Evolutionary conservation across 768 basidiomycete species (phyloP).

Genomic region (Phylloporus arenicola): DNA sequence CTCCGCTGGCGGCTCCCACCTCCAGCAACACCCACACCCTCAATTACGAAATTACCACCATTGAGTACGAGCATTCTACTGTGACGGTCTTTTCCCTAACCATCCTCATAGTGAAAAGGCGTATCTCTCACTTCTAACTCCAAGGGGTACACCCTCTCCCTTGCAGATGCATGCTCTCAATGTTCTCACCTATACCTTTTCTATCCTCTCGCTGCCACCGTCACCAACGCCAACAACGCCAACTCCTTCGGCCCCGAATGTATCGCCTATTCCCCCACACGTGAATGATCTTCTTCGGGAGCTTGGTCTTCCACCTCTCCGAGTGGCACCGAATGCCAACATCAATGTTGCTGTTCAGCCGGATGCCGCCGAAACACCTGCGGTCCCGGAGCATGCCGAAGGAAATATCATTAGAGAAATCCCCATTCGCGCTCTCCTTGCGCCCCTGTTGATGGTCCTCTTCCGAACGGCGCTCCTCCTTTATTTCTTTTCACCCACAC

Average conservation of each 20-base stretch:
- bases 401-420: slow-evolving; percentile 44
- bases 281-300: slow-evolving; percentile 61
- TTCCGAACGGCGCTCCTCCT: slow-evolving; percentile 64
- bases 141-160: slow-evolving; percentile 46
- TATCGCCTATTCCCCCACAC: slow-evolving; percentile 39
- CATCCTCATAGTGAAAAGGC: slow-evolving; percentile 27
- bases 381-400: slow-evolving; percentile 24
- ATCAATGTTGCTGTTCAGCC: slow-evolving; percentile 15
- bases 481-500: slow-evolving; percentile 72
- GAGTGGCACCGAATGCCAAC: slow-evolving; percentile 30
- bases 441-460: slow-evolving; percentile 62
- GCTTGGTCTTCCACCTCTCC: slow-evolving; percentile 53
- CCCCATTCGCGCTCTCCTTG: slow-evolving; percentile 60
- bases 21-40: slow-evolving; percentile 27
- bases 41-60: slow-evolving; percentile 26
- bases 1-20: slow-evolving; percentile 19
- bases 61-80: slow-evolving; percentile 14
- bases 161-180: slow-evolving; percentile 52
- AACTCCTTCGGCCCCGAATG: slow-evolving; percentile 23
- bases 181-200: slow-evolving; percentile 37
- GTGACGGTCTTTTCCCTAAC: slow-evolving; percentile 2
- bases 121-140: slow-evolving; percentile 49
- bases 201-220: slow-evolving; percentile 53
- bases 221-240: slow-evolving; percentile 30
- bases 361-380: slow-evolving; percentile 16